Conservation (phyloP, 163 green algal genomes). For the Chlorella variabilis region DNA sequence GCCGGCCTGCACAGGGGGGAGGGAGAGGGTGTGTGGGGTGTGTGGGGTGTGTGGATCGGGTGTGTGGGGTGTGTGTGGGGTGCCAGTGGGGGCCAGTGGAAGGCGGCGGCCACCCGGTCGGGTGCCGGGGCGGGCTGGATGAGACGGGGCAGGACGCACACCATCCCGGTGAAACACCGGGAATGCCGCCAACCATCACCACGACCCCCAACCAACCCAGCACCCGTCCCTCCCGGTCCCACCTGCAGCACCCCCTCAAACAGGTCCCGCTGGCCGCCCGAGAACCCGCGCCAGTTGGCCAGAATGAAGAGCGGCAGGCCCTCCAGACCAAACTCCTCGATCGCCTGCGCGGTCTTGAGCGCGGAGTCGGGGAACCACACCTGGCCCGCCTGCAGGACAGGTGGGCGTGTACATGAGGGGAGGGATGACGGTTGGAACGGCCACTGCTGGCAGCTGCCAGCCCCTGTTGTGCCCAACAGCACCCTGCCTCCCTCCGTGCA, state of each 20-base stretch:
- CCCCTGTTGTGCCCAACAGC: too few relatives aligned
- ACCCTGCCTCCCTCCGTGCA: too few relatives aligned
- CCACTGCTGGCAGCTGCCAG: too few relatives aligned
- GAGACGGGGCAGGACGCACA: too few relatives aligned
- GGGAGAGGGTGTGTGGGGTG: neutral
- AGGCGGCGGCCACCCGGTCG: too few relatives aligned
- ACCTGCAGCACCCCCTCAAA: constrained; percentile 97
- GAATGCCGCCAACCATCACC: too few relatives aligned
- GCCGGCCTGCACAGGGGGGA: constrained; percentile 70
- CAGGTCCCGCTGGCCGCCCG: constrained; percentile 95
- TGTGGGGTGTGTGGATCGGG: neutral
- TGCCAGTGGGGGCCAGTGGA: too few relatives aligned
- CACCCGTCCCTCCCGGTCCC: constrained; percentile 8
- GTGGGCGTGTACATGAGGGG: neutral
- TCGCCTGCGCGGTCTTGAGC: constrained; percentile 96
- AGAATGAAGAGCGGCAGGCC: constrained; percentile 97
- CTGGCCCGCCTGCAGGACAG: constrained; percentile 61
- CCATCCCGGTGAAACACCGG: too few relatives aligned
- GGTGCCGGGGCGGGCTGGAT: too few relatives aligned
- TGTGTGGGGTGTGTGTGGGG: too few relatives aligned
- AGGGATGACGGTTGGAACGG: neutral
- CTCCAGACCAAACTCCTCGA: constrained; percentile 98
- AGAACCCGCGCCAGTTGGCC: constrained; percentile 99
- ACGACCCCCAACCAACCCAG: neutral
- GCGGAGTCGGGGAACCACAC: constrained; percentile 98